These are phyloP conservation scores for Amylocarpus encephaloides DNA, from an alignment of 2,329 filamentous ascomycete genomes.

Conservation along the genomic window DNA sequence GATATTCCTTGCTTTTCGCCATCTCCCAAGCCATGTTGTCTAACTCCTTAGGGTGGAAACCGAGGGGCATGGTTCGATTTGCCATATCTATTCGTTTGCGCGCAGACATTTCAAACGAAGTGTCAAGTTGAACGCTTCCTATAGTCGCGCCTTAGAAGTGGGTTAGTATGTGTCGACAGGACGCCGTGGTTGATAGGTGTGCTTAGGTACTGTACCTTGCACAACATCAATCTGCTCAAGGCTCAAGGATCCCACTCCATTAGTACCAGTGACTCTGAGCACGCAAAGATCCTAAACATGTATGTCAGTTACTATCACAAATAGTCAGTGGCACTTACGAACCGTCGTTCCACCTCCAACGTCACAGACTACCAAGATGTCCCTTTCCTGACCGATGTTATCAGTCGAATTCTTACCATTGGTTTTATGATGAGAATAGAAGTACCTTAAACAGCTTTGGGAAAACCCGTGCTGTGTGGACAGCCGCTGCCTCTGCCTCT, in stretches of 20 bases:
- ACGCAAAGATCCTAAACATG: constrained; percentile 33
- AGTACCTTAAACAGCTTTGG: constrained; percentile 13
- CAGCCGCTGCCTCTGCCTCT: constrained; percentile 48
- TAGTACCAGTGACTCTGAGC: constrained; percentile 30
- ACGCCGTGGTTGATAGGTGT: too few relatives aligned
- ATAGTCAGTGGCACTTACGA: background rate
- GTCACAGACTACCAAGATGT: constrained; percentile 44
- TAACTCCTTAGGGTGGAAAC: constrained; percentile 22
- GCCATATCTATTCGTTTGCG: constrained; percentile 28
- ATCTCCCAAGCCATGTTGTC: constrained; percentile 36
- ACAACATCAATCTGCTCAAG: constrained; percentile 18
- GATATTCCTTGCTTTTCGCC: constrained; percentile 36
- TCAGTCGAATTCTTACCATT: too few relatives aligned
- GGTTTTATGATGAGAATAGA: too few relatives aligned
- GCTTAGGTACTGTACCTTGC: constrained; percentile 17
- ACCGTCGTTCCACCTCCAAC: constrained; percentile 42
- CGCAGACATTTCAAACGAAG: constrained; percentile 34
- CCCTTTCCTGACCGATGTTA: constrained; percentile 9
- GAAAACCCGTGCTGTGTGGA: constrained; percentile 38
- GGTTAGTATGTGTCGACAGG: background rate
- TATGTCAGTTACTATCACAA: constrained; percentile 4
- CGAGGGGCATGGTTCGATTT: constrained; percentile 21
- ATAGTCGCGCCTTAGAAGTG: constrained; percentile 19
- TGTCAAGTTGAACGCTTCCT: constrained; percentile 36
- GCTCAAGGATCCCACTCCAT: constrained; percentile 25